Evolutionary conservation across 1,139 yeast genomes (phyloP), one percentile per base, ranked within the genome.

Genomic region (Pichia sp.): DNA sequence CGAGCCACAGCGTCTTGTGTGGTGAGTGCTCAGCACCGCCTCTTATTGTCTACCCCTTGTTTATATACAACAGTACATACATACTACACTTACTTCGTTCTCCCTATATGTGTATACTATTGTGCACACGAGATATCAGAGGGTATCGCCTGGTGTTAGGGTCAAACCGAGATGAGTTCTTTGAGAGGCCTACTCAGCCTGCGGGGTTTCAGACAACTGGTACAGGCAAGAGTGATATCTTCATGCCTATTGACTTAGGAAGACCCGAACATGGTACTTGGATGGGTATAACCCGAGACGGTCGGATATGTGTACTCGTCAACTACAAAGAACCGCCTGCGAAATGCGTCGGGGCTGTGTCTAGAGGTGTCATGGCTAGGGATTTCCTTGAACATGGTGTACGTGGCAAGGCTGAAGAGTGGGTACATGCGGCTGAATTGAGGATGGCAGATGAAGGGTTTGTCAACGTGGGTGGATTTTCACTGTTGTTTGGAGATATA

Each of bases 101-200:
- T 21, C 22, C 22, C 8, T 8, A 21, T 14, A 58, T 58, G 62
- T 58, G 62, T 40, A 54, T 57, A 28, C 35, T 55, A 12, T 32
- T 57, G 13, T 42, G 51, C 12, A 44, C 58, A 5, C 39, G 37
- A n/a, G 26, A 26, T 3, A 55, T 52, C 26, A 50, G 54, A 1
- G 45, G 48, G 3, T 57, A 54, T 50, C 83, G 88, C 1, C 64
- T 88, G 32, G 69, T 88, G 6, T 56, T 86, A 6, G 62, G 85
- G 11, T 83, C 94, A 9, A 91, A 91, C 54, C 59, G 97, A 34
- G 98, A 91, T 54, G 97, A 91, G 56, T 84, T 64, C 51, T 77
- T 81, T 52, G 69, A 66, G 33, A 62, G 97, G 33, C 79, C 83
- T 4, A 88, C 97, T 0, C 68, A 71, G 41, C 56, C 58, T 13